A percentile compares a stretch with the other conserved stretches of the same genome.
phyloP scores from a whole-genome alignment of 2,329 filamentous ascomycete genomes.

The Phyllosticta capitalensis region DNA sequence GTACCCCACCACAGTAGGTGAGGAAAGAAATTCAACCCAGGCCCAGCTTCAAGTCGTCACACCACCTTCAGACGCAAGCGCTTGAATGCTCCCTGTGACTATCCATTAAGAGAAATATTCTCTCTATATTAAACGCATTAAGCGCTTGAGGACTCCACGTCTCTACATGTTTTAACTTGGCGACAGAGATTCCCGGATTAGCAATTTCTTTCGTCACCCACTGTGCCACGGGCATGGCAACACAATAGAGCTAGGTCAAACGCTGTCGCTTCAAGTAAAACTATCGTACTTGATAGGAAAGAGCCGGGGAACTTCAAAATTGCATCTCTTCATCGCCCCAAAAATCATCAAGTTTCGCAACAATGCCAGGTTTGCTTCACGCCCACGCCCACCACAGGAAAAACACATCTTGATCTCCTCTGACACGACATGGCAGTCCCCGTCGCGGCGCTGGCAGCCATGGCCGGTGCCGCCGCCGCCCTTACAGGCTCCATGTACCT shows the following conservation, averaged over 20 bases:
- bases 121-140: no score
- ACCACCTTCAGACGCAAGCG: no score
- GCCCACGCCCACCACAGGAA: background rate
- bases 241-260: background rate
- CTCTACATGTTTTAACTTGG: no score
- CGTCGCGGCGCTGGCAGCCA: background rate
- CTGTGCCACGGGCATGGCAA: background rate
- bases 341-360: background rate
- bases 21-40: no score
- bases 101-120: no score
- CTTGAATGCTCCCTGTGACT: no score
- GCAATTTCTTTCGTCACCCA: no score
- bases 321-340: no score
- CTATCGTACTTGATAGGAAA: background rate
- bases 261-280: background rate
- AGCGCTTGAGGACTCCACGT: no score
- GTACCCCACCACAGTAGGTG: background rate
- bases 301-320: background rate
- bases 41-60: no score
- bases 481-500: slow-evolving; percentile 48
- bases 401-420: background rate
- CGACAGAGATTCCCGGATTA: no score
- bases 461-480: slow-evolving; percentile 17
- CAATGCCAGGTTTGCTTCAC: background rate
- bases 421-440: background rate